Evolutionary conservation across 1,284 basidiomycete species (phyloP), one percentile per base, ranked within the genome.

Genomic region (Agaricales sp.): DNA sequence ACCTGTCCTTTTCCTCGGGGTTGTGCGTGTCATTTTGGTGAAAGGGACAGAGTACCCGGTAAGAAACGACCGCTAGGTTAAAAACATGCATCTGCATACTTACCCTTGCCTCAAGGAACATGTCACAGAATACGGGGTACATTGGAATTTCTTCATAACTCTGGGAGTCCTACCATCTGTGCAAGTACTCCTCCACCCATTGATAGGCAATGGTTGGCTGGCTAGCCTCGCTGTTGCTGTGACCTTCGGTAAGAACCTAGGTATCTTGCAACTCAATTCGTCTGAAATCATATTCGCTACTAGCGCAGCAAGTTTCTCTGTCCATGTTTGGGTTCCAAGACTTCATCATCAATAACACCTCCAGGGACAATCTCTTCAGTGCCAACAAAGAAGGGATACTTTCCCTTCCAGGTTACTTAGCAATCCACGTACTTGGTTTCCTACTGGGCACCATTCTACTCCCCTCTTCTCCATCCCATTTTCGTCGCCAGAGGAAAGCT

Each of bases 111-210:
- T 43, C 38, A 55, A 94, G 92, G 95, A 99, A 71, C 96, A 99
- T 56, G 82, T 89, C 41, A 85, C 92, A 0, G 95, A 99, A 67
- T 99, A 99, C 57, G 96, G 96, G 1, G 82, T 83, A 0, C 94
- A 98, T 61, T 99, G 96, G 96, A 99, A 99, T 64, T 99, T 99
- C 66, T 99, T 99, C 74, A 78, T 98, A 59, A 98, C 96, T 0
- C 73, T 99, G 12, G 92, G 83, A 0, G 54, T 90, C 1, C 64
- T 98, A 2, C 94, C 94, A 0, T 63, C 89, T 1, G 65, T 91
- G 3, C 84, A 92, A 55, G 77, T 87, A 0, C 50, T 82, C 0
- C 61, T 92, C 4, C 81, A 87, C 51, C 84, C 87, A 0, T 45
- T 88, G 3, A 74, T 88, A 30, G 60, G 66, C 11, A 62, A 61